Conservation (phyloP, 2,329 filamentous ascomycete species). For the Pseudohalonectria lignicola region DNA sequence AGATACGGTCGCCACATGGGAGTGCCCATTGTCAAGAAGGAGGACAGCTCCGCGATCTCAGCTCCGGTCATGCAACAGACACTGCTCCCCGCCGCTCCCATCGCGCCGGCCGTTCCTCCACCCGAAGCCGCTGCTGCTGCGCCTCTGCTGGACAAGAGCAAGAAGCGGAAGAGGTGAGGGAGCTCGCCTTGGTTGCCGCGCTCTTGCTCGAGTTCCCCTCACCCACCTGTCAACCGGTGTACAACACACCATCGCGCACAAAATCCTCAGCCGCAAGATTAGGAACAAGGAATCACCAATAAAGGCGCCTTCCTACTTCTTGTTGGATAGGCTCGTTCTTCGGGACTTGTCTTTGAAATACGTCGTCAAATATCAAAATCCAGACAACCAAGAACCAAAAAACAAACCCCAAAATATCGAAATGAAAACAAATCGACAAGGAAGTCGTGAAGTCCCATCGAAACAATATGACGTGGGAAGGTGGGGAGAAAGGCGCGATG, state of each 20-base stretch:
- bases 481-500: too few species aligned
- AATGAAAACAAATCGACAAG: too few species aligned
- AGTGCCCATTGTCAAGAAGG: constrained; percentile 50
- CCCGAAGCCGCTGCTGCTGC: constrained; percentile 7
- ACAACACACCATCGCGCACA: too few species aligned
- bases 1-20: constrained; percentile 71
- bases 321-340: constrained; percentile 2
- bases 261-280: background rate
- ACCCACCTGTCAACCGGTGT: too few species aligned
- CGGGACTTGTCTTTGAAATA: constrained; percentile 3
- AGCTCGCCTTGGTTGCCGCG: too few species aligned
- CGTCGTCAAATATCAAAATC: too few species aligned
- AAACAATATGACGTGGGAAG: too few species aligned
- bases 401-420: too few species aligned
- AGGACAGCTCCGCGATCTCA: constrained; percentile 17
- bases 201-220: too few species aligned
- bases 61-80: constrained; percentile 18
- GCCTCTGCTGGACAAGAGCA: constrained; percentile 36
- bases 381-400: background rate
- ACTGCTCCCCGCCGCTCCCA: constrained; percentile 32
- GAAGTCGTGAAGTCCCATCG: too few species aligned
- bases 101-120: constrained; percentile 18
- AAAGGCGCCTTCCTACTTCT: background rate
- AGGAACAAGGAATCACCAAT: too few species aligned
- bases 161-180: constrained; percentile 48